Percentiles rank a stretch among this genome's conserved stretches.
phyloP scores from a whole-genome alignment of 192 early-diverging fungal genomes.

The Podila horticola region DNA sequence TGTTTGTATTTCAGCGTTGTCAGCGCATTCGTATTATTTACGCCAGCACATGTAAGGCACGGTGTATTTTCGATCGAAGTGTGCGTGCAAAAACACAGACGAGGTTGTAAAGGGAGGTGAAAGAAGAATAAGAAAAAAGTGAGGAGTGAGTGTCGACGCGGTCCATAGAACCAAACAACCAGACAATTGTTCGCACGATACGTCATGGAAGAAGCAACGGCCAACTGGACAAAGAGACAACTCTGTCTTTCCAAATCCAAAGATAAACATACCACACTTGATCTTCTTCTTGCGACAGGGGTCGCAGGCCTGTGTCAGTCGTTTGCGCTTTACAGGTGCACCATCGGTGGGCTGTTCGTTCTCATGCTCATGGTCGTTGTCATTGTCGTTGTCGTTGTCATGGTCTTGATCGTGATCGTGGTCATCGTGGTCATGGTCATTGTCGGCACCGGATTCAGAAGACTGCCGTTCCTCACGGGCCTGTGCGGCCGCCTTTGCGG shows the following conservation, averaged over 20 bases:
- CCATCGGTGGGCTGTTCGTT: conserved; percentile 14
- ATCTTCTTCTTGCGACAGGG: conserved; percentile 80
- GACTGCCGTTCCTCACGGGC: conserved; percentile 4
- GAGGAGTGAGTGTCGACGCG: conserved; percentile 3
- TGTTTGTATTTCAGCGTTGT: no score
- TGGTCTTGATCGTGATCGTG: conserved; percentile 16
- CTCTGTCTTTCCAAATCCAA: not conserved
- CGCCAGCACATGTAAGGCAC: no score
- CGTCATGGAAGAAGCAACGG: no score
- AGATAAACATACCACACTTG: conserved; percentile 49
- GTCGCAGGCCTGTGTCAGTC: conserved; percentile 78
- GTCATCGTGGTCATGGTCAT: conserved; percentile 24
- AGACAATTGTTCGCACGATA: no score
- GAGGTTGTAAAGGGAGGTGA: not conserved
- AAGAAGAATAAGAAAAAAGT: not conserved
- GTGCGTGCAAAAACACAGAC: not conserved
- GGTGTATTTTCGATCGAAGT: not conserved
- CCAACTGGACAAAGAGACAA: no score
- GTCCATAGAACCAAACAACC: no score
- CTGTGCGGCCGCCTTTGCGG: conserved; percentile 1
- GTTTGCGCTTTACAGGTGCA: conserved; percentile 62
- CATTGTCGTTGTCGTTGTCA: conserved; percentile 17
- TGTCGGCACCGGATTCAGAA: conserved; percentile 43
- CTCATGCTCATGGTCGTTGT: conserved; percentile 11
- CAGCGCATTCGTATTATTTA: no score